Evolutionary conservation across 2,329 filamentous ascomycete genomes (phyloP).

Genomic region (Alternaria gansuensis): DNA sequence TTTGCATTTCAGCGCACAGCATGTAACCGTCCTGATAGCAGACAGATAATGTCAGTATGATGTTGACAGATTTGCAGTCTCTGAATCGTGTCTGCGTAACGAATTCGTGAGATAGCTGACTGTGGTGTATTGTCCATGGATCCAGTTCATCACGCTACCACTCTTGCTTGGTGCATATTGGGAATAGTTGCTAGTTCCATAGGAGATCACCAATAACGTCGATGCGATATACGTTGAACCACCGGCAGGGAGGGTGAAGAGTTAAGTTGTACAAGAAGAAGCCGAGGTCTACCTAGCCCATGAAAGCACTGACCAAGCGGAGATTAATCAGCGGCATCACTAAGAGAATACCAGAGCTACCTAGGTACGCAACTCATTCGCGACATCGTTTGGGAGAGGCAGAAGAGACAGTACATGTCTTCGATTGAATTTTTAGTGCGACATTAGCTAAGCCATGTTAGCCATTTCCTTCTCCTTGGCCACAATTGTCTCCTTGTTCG

Average conservation of each 20-base stretch:
- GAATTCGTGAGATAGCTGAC: neutral
- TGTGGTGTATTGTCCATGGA: neutral
- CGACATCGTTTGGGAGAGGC: neutral
- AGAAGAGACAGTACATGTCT: too few relatives aligned
- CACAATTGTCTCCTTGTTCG: constrained; percentile 31
- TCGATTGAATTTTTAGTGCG: neutral
- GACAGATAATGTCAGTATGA: neutral
- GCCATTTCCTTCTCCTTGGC: constrained; percentile 41
- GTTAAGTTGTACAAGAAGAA: constrained; percentile 29
- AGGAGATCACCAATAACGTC: neutral
- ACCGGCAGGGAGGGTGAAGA: neutral
- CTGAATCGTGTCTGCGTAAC: neutral
- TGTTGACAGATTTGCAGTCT: neutral
- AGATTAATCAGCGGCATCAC: constrained; percentile 36
- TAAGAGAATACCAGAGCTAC: constrained; percentile 21
- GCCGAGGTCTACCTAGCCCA: constrained; percentile 24
- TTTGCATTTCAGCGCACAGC: constrained; percentile 1
- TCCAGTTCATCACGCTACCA: neutral
- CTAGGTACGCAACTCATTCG: neutral
- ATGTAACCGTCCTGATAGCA: neutral
- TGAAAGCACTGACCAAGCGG: constrained; percentile 25
- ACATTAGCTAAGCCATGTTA: constrained; percentile 23
- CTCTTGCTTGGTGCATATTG: neutral
- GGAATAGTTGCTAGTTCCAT: neutral
- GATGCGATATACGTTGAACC: neutral